Base-by-base conservation (phyloP, 192 early-diverging fungal genomes). In the Coemansia sp. region DNA sequence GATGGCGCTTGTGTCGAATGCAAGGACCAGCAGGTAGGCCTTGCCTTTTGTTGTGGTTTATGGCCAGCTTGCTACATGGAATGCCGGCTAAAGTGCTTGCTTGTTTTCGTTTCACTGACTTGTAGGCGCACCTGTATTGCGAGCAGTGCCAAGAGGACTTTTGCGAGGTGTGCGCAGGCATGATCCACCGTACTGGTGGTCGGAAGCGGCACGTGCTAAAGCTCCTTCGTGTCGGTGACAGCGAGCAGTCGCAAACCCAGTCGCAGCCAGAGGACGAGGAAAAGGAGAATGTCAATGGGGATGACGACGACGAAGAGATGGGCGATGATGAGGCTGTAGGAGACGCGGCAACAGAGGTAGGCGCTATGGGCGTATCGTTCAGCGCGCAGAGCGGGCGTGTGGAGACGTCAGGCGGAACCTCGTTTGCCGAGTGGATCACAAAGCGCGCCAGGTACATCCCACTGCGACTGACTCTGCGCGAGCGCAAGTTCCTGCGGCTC, bases 381-480 rank as follows among this genome's bases (percentile, higher is more conserved):
- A 71, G 65, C 28, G 70, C 71, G 39, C 63, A 70, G 28, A 71
- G 61, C 43, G 70, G 84, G 40, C 63, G 50, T 13, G 73, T 78
- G 3, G 71, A 87, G 33, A 84, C 76, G 26, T 24, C 61, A 10
- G 63, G 71, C 28, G 84, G 86, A 24, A 73, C 83, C 3, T 80
- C 85, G 14, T 92, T 88, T 73, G 87, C 88, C 5, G 89, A 90
- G 33, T 97, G 92, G 92, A 88, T 95, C 66, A 76, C 85, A 23
- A 89, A 93, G 63, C 89, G 96, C 5, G 81, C 93, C 64, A 95
- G 95, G 83, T 97, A 86, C 72, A 99, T 98, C 72, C 97, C 97
- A 2, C 65, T 99, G 69, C 92, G 97, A 35, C 83, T 99, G 66
- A 90, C 88, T 21, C 74, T 93, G 50, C 84, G 91, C 31, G 97